phyloP scores from a whole-genome alignment of 1,284 basidiomycete species.

The Sporisorium graminicola region DNA sequence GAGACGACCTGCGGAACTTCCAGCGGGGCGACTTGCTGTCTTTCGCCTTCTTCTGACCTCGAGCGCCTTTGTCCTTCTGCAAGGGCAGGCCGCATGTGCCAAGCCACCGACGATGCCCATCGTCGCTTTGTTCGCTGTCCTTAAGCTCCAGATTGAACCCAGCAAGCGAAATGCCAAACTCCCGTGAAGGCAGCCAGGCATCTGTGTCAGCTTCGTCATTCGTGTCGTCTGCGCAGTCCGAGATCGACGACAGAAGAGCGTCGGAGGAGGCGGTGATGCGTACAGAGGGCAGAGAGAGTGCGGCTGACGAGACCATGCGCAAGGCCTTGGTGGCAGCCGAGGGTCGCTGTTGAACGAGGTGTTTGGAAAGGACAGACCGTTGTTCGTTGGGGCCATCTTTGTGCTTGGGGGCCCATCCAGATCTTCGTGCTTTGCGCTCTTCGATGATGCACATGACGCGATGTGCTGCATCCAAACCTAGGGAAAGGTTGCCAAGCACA shows the following conservation, averaged over 20 bases:
- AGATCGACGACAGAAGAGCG: slow-evolving; percentile 18
- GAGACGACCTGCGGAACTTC: neutral
- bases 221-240: neutral
- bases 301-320: slow-evolving; percentile 22
- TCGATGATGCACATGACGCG: slow-evolving; percentile 42
- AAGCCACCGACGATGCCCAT: slow-evolving; percentile 62
- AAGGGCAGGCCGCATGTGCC: slow-evolving; percentile 58
- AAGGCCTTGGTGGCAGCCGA: slow-evolving; percentile 27
- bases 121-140: slow-evolving; percentile 53
- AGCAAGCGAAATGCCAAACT: slow-evolving; percentile 23
- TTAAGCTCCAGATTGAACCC: slow-evolving; percentile 53
- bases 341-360: slow-evolving; percentile 33
- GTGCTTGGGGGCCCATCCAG: slow-evolving; percentile 26
- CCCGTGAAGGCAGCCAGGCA: slow-evolving; percentile 19
- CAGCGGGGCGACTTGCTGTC: neutral
- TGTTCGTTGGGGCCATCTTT: slow-evolving; percentile 7
- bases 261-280: slow-evolving; percentile 36
- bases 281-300: slow-evolving; percentile 40
- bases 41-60: neutral
- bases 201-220: neutral
- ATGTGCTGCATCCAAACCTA: slow-evolving; percentile 54
- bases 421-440: slow-evolving; percentile 36
- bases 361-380: slow-evolving; percentile 39
- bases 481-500: slow-evolving; percentile 26
- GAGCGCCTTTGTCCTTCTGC: slow-evolving; percentile 1